These are phyloP conservation scores for Teunomyces gatunensis DNA, from an alignment of 805 yeast genomes.

Conservation along the genomic window DNA sequence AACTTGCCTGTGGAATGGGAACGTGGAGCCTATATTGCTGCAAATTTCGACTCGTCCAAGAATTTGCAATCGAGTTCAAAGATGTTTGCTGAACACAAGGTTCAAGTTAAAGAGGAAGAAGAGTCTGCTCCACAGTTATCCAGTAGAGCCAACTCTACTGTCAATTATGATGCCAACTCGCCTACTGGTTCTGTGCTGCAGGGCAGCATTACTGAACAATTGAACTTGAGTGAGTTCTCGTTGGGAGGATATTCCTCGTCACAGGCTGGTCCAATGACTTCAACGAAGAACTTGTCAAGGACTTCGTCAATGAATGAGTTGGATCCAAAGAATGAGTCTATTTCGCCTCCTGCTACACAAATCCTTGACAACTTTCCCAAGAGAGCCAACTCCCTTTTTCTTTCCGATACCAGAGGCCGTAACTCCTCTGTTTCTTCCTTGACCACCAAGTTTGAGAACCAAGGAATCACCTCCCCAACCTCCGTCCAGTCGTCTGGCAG, in stretches of 20 bases:
- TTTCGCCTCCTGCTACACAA: constrained; percentile 5
- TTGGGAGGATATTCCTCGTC: constrained; percentile 14
- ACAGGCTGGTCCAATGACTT: constrained; percentile 12
- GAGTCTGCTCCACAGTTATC: background rate
- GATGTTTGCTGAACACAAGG: constrained; percentile 34
- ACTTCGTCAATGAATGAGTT: constrained; percentile 17
- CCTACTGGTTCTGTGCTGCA: constrained; percentile 4
- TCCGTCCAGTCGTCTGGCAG: background rate
- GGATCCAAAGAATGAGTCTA: constrained; percentile 24
- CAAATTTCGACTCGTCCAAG: constrained; percentile 24
- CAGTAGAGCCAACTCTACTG: background rate
- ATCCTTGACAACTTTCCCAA: constrained; percentile 11
- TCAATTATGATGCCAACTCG: background rate
- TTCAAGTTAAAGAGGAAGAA: constrained; percentile 8
- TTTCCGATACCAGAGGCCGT: constrained; percentile 3
- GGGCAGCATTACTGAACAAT: constrained; percentile 10
- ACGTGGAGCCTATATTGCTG: constrained; percentile 41
- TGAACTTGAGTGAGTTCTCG: constrained; percentile 14
- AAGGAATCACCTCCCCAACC: constrained; percentile 21
- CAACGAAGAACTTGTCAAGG: constrained; percentile 4
- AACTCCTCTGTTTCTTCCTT: constrained; percentile 21
- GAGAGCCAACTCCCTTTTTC: constrained; percentile 16
- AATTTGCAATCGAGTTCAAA: constrained; percentile 25
- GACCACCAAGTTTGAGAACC: constrained; percentile 27
- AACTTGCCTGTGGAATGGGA: constrained; percentile 46